These are phyloP conservation scores for Cladosporium halotolerans DNA, from an alignment of 2,329 filamentous ascomycete species.

Conservation along the genomic window DNA sequence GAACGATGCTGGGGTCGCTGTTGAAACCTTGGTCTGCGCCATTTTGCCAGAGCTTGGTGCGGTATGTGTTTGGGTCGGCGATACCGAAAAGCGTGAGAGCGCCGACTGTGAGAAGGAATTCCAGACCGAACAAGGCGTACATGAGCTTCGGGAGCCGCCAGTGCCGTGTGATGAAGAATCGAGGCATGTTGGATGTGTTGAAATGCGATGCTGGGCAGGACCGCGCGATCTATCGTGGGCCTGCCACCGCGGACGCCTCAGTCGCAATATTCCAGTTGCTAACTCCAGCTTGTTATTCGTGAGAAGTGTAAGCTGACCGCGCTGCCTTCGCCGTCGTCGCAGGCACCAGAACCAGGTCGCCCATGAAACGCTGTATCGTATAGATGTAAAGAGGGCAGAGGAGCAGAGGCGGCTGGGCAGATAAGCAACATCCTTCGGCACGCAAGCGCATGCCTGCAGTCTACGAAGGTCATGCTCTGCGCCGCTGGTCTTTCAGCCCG, in stretches of 20 bases:
- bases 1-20: slow-evolving; percentile 61
- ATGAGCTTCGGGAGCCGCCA: slow-evolving; percentile 50
- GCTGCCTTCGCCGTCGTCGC: neutral
- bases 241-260: neutral
- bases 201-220: neutral
- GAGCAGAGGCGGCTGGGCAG: neutral
- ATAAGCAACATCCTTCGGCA: neutral
- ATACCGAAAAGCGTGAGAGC: slow-evolving; percentile 66
- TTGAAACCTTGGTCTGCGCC: slow-evolving; percentile 67
- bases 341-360: neutral
- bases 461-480: neutral
- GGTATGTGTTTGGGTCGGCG: slow-evolving; percentile 65
- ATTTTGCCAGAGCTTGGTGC: slow-evolving; percentile 66
- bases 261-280: neutral
- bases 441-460: neutral
- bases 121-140: slow-evolving; percentile 55
- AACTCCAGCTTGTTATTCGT: neutral
- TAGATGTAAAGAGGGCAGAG: neutral
- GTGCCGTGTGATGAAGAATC: slow-evolving; percentile 23
- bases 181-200: slow-evolving; percentile 2
- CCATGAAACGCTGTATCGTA: neutral
- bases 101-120: slow-evolving; percentile 60
- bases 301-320: neutral
- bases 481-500: neutral
- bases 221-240: neutral